Evolutionary conservation across 306 rosid species (phyloP).

Genomic region (Leucaena leucocephala): DNA sequence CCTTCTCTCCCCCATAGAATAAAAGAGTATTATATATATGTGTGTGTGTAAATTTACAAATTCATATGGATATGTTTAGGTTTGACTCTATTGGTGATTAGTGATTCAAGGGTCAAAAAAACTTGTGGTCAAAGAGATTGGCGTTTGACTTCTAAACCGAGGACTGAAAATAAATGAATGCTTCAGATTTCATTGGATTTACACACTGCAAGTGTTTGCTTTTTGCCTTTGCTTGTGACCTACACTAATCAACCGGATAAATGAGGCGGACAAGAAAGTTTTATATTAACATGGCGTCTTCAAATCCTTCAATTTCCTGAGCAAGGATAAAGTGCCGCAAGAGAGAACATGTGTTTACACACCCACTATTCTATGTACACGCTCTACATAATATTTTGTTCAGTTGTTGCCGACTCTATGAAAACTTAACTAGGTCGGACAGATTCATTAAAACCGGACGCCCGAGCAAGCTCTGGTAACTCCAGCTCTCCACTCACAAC

Average conservation of each 20-base stretch:
- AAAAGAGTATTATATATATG: no score
- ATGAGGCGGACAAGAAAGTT: not conserved
- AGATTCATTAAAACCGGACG: slow-evolving; percentile 59
- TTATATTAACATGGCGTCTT: not conserved
- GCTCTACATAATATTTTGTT: slow-evolving; percentile 11
- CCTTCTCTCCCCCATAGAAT: no score
- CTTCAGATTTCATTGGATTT: not conserved
- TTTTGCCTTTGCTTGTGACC: not conserved
- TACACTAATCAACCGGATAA: not conserved
- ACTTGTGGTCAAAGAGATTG: no score
- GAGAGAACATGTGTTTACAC: not conserved
- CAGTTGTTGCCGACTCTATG: not conserved
- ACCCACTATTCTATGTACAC: slow-evolving; percentile 41
- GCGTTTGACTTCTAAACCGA: not conserved
- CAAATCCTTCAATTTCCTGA: not conserved
- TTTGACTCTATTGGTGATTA: no score
- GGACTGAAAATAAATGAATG: not conserved
- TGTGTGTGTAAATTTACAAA: no score
- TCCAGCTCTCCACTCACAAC: slow-evolving; percentile 73
- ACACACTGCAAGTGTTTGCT: not conserved
- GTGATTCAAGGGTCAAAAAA: no score
- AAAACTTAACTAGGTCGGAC: slow-evolving; percentile 45
- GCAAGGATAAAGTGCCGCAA: not conserved
- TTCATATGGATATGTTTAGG: no score
- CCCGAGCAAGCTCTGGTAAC: slow-evolving; percentile 64